Base-by-base conservation (phyloP, 2,329 filamentous ascomycete species). In the Ramularia endophylla region DNA sequence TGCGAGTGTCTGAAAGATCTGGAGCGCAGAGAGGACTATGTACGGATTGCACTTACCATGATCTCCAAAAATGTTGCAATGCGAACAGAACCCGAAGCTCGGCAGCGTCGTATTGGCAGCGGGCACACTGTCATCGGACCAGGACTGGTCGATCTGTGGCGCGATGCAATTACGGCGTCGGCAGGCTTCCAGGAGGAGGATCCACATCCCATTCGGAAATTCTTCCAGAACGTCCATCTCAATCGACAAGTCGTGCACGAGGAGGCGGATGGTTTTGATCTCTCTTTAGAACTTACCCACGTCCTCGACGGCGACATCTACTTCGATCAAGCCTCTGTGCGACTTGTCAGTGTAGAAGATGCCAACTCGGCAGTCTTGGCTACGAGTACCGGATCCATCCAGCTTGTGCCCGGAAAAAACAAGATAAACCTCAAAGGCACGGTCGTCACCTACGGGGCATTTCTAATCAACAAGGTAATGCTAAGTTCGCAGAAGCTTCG, bases 1-100 rank as follows among this genome's bases (percentile, higher is more conserved):
- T 78, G 85, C 0, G 76, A 78, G 36, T 97, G 89, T 61, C 72
- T 98, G 19, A 83, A 85, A 50, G 76, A 86, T 53, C 74, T 95
- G 19, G 73, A 83, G 36, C 78, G 80, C 11, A 80, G 80, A 45
- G 84, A 90, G 38, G 87, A 94, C 47, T 94, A 88, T 55, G 80
- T 89, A 12, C 77, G 78, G 17, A 81, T 85, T 7, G 73, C 87
- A 7, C 70, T 95, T 11, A 83, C 84, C 54, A 68, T 95, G 1
- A 66, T 92, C 8, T 77, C 76, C 6, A 88, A 86, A 57, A 75
- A 78, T 1, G 81, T 64, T 22, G 61, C 59, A 17, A 62, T 36
- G 17, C 38, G 46, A 71, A 81, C 48, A 70, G 38, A 44, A 16
- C 35, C 27, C 12, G 34, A 34, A 22, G 18, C 31, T n/a, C 36